phyloP scores from a whole-genome alignment of 2,329 filamentous ascomycete genomes.

The Simplicillium sp. region DNA sequence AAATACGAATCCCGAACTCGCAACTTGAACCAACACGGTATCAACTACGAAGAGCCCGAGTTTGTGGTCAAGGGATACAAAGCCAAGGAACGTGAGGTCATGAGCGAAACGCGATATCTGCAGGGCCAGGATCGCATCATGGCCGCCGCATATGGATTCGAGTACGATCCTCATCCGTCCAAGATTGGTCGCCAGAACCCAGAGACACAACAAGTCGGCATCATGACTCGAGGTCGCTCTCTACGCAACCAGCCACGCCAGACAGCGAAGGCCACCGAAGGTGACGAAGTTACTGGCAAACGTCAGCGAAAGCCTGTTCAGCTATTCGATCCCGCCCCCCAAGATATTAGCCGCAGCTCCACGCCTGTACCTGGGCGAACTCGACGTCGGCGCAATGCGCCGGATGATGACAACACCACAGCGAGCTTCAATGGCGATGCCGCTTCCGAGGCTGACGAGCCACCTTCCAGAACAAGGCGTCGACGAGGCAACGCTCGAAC shows the following conservation, averaged over 20 bases:
- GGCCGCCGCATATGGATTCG: slow-evolving; percentile 51
- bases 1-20: slow-evolving; percentile 35
- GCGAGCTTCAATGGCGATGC: slow-evolving; percentile 24
- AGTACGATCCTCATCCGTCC: slow-evolving; percentile 48
- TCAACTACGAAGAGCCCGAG: slow-evolving; percentile 38
- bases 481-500: slow-evolving; percentile 2
- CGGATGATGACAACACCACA: slow-evolving; percentile 16
- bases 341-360: slow-evolving; percentile 40
- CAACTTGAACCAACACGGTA: slow-evolving; percentile 28
- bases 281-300: slow-evolving; percentile 41
- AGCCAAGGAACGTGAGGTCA: slow-evolving; percentile 31
- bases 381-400: slow-evolving; percentile 19
- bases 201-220: slow-evolving; percentile 38
- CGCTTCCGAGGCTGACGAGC: slow-evolving; percentile 20
- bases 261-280: slow-evolving; percentile 49
- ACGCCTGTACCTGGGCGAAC: slow-evolving; percentile 32
- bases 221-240: slow-evolving; percentile 40
- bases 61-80: slow-evolving; percentile 46
- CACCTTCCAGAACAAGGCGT: slow-evolving; percentile 7
- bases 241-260: slow-evolving; percentile 48
- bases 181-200: slow-evolving; percentile 52
- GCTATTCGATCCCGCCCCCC: slow-evolving; percentile 39
- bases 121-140: slow-evolving; percentile 48
- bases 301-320: slow-evolving; percentile 42
- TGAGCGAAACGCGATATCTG: slow-evolving; percentile 34